Evolutionary conservation across 2,329 filamentous ascomycete species (phyloP).

Genomic region (Fusarium paranaense): DNA sequence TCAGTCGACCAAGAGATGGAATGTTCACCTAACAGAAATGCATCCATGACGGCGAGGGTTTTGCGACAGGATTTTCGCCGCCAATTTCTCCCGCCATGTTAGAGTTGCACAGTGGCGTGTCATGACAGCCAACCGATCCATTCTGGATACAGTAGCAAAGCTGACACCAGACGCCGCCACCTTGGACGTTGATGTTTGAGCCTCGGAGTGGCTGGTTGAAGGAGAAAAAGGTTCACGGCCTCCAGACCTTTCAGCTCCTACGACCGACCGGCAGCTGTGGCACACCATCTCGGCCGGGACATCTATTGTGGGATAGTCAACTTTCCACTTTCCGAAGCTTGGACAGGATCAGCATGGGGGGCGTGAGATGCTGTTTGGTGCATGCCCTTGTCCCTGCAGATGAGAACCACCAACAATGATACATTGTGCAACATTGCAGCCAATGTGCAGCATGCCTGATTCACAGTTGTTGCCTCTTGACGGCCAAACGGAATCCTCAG

Average conservation of each 20-base stretch:
- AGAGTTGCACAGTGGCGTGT: constrained; percentile 35
- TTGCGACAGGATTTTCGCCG: neutral
- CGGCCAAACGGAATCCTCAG: neutral
- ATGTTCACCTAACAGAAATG: constrained; percentile 14
- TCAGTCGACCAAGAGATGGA: constrained; percentile 12
- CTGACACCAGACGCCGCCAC: constrained; percentile 23
- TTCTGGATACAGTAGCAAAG: neutral
- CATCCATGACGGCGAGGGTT: constrained; percentile 10
- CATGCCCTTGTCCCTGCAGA: constrained; percentile 35
- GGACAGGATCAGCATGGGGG: constrained; percentile 12
- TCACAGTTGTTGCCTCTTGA: neutral
- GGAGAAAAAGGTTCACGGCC: neutral
- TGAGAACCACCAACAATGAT: constrained; percentile 9
- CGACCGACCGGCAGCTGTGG: constrained; percentile 13
- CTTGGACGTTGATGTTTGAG: constrained; percentile 14
- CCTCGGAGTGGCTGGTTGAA: constrained; percentile 22
- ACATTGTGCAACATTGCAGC: constrained; percentile 3
- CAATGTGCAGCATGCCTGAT: neutral
- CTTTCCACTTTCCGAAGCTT: constrained; percentile 12
- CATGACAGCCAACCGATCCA: constrained; percentile 25
- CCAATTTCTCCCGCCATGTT: constrained; percentile 15
- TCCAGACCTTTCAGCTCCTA: neutral
- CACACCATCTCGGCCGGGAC: constrained; percentile 37
- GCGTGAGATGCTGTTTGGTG: constrained; percentile 27
- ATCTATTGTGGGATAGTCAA: constrained; percentile 33